Percentiles rank a stretch among this genome's conserved stretches.
These are phyloP conservation scores for Pseudogymnoascus pannorum DNA, from an alignment of 2,329 filamentous ascomycete genomes.

Conservation along the genomic window DNA sequence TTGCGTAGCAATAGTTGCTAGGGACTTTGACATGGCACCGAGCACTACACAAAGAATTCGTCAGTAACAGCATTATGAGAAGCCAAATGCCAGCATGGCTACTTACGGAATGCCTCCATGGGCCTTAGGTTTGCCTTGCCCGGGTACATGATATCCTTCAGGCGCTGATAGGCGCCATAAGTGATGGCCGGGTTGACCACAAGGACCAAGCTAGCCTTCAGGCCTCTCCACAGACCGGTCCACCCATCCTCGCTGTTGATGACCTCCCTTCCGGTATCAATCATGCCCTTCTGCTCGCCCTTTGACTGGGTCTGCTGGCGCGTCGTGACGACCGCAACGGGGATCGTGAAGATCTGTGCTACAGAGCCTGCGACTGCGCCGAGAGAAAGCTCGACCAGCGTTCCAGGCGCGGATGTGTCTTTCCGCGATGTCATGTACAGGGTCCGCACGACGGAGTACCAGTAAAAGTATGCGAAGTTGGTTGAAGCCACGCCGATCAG, in stretches of 20 bases:
- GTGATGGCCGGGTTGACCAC: constrained; percentile 97
- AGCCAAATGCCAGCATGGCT: not conserved
- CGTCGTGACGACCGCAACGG: constrained; percentile 90
- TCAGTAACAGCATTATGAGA: constrained; percentile 1
- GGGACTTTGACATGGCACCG: constrained; percentile 83
- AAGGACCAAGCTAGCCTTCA: constrained; percentile 92
- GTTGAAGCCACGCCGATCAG: constrained; percentile 90
- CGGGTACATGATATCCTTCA: constrained; percentile 71
- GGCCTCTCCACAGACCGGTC: constrained; percentile 82
- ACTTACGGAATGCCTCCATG: constrained; percentile 86
- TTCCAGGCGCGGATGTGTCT: constrained; percentile 60
- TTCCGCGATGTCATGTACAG: constrained; percentile 62
- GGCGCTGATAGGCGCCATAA: constrained; percentile 89
- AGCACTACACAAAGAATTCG: constrained; percentile 51
- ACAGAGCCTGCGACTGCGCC: constrained; percentile 84
- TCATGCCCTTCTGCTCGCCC: constrained; percentile 72
- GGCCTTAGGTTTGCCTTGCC: constrained; percentile 68
- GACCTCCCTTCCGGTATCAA: constrained; percentile 85
- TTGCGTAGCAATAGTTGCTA: constrained; percentile 88
- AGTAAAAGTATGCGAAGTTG: constrained; percentile 99
- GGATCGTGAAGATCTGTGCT: constrained; percentile 93
- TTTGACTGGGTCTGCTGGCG: constrained; percentile 90
- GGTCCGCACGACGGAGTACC: constrained; percentile 83
- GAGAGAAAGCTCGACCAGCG: constrained; percentile 72
- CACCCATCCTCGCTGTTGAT: constrained; percentile 84